phyloP scores from a whole-genome alignment of 805 yeast genomes.

The Yamadazyma ubonensis region DNA sequence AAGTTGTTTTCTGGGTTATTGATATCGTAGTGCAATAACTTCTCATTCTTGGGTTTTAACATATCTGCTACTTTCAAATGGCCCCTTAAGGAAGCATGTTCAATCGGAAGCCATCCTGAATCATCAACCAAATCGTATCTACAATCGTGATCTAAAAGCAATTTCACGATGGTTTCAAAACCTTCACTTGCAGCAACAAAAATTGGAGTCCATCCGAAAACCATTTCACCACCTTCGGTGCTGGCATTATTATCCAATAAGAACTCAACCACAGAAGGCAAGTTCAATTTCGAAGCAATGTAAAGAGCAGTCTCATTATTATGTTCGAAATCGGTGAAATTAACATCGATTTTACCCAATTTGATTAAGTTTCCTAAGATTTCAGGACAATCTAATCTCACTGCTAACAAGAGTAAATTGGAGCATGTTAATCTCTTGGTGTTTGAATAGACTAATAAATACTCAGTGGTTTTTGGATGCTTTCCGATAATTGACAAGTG shows the following conservation, averaged over 20 bases:
- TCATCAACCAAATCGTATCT: constrained; percentile 60
- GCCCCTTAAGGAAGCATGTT: constrained; percentile 90
- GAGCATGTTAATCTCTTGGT: constrained; percentile 48
- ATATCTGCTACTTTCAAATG: constrained; percentile 68
- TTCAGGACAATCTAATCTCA: constrained; percentile 59
- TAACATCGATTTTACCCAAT: constrained; percentile 59
- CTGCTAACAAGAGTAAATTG: constrained; percentile 62
- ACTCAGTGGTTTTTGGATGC: constrained; percentile 73
- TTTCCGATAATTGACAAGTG: constrained; percentile 80
- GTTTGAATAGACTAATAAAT: constrained; percentile 49
- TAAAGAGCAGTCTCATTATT: constrained; percentile 78
- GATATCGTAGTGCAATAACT: constrained; percentile 35
- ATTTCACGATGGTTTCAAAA: constrained; percentile 50
- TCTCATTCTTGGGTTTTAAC: constrained; percentile 49
- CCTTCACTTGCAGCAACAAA: constrained; percentile 92
- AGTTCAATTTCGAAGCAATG: constrained; percentile 68
- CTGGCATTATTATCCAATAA: constrained; percentile 62
- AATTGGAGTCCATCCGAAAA: constrained; percentile 94
- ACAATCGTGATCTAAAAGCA: constrained; percentile 56
- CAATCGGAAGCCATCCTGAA: constrained; percentile 97
- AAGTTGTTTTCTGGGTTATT: constrained; percentile 35
- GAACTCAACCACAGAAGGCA: constrained; percentile 49
- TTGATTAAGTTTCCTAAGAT: constrained; percentile 54
- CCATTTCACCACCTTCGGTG: constrained; percentile 69
- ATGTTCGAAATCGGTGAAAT: constrained; percentile 58